Evolutionary conservation across 2,329 filamentous ascomycete species (phyloP), one percentile per base, ranked within the genome.

Genomic region (Lachnellula cervina): DNA sequence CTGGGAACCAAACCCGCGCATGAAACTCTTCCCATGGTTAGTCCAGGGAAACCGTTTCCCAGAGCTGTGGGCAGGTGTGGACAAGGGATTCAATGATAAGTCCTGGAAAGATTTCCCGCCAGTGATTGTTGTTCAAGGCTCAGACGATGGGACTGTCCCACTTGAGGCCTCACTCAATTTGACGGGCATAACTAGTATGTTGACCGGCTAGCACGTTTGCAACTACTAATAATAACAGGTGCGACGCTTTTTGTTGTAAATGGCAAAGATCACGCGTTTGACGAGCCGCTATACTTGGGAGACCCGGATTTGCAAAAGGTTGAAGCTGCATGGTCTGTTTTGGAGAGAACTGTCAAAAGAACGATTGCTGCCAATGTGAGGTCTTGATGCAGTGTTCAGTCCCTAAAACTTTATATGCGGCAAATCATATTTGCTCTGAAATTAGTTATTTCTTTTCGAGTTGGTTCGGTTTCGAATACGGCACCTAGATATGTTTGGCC

Each of bases 341-440:
- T 57, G 17, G 55, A 57, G 40, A 47, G 75, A 58, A 69, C 76
- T 48, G 54, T 76, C 13, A 38, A 38, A 14, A 38, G 13, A 14
- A 38, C 14, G 14, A 5, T 38, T 17, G 37, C 4, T 40, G 37
- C 28, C 9, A 40, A 40, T 40, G 14, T 5, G 37, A 5, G 11
- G 28, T 32, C 2, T 32, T 40, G 5, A 40, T 40, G 37, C 16
- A 40, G 14, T 13, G 7, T 40, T 17, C 37, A 40, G 14, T 6
- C 37, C n/a, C 4, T 2, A 40, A 16, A 14, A 17, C 2, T 3
- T 16, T 5, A 8, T 40, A 4, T 40, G 28, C 1, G 28, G 28
- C 6, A 11, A 32, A 11, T 8, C 2, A 11, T 11, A 11, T 32
- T 32, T 9, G 2, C 28, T 32, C 8, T 32, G 8, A 4, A 11